Percentiles rank a stretch among this genome's conserved stretches.
Evolutionary conservation across 2,329 filamentous ascomycete genomes (phyloP).

Genomic region (Biscogniauxia marginata): DNA sequence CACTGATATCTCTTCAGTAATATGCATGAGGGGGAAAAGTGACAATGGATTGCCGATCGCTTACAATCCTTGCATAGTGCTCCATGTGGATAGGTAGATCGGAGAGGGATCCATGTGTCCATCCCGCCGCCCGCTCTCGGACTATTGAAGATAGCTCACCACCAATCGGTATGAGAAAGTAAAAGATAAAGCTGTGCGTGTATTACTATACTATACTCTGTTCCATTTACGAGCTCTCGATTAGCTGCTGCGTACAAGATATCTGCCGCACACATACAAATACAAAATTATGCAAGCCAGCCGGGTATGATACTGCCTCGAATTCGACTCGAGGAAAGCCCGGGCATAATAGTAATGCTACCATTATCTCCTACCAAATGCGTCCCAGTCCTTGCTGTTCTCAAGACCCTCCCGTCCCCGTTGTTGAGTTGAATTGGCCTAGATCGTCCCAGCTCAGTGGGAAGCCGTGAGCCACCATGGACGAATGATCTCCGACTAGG

Average conservation of each 20-base stretch:
- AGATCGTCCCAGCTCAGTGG: conserved; percentile 29
- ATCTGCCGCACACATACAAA: neutral
- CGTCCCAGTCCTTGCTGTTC: neutral
- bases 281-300: neutral
- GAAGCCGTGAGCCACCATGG: conserved; percentile 15
- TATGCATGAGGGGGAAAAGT: no score
- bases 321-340: neutral
- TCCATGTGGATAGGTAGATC: no score
- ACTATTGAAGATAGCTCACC: no score
- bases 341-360: neutral
- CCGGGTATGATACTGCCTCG: neutral
- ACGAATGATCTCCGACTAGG: conserved; percentile 20
- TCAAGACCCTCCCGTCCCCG: neutral
- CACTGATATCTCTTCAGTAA: no score
- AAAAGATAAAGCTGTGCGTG: no score
- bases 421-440: conserved; percentile 16
- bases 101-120: no score
- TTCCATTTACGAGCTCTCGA: neutral
- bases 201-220: neutral
- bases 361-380: no score
- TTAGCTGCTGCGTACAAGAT: neutral
- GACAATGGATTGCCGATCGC: no score
- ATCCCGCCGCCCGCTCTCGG: no score
- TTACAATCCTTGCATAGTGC: no score
- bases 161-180: neutral